These are phyloP conservation scores for Curvularia hawaiiensis DNA, from an alignment of 2,329 filamentous ascomycete genomes.

Conservation along the genomic window DNA sequence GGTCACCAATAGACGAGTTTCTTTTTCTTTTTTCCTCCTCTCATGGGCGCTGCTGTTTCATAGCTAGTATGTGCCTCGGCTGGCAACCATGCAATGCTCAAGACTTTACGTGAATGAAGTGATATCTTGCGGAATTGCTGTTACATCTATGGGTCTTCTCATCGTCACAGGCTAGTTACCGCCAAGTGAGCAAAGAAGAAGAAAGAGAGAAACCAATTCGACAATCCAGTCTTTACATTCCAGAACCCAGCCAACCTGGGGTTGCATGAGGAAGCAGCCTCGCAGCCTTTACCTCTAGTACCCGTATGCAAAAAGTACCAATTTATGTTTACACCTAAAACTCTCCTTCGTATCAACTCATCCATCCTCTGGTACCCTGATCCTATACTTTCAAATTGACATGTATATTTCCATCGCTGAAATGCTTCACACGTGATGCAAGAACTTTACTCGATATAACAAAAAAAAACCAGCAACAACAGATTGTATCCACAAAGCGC, in stretches of 20 bases:
- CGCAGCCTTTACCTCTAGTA: no score
- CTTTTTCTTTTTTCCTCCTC: no score
- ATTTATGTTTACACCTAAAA: background rate
- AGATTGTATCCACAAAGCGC: background rate
- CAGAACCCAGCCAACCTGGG: background rate
- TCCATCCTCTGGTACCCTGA: background rate
- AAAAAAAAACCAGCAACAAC: background rate
- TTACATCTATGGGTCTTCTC: no score
- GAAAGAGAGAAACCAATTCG: background rate
- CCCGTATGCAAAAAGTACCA: background rate
- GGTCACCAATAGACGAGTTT: no score
- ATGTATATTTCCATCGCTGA: slow-evolving; percentile 15
- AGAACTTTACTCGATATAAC: background rate
- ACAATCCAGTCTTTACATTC: background rate
- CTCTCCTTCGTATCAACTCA: background rate
- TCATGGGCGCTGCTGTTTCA: no score
- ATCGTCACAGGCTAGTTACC: no score
- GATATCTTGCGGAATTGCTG: no score
- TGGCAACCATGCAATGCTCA: no score
- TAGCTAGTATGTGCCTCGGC: no score
- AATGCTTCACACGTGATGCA: slow-evolving; percentile 11
- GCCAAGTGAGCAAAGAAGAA: background rate
- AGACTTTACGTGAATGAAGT: no score
- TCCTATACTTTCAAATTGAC: background rate
- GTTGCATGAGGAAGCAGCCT: no score